phyloP scores from a whole-genome alignment of 805 yeast genomes.

The Hyphopichia homilentoma region DNA sequence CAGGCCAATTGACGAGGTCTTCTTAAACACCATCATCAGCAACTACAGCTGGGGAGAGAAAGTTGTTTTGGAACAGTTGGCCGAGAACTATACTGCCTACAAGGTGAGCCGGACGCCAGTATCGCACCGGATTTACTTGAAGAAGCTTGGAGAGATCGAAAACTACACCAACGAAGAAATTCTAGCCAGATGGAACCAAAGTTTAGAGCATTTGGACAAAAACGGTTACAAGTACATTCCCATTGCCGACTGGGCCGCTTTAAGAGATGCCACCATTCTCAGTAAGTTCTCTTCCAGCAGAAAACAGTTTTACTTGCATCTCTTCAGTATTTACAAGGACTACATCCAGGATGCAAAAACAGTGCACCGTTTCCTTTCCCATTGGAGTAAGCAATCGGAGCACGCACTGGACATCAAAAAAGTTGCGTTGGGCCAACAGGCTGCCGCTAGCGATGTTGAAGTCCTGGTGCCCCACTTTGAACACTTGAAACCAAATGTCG shows the following conservation, averaged over 20 bases:
- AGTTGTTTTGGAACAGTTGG: constrained; percentile 59
- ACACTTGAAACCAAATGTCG: constrained; percentile 23
- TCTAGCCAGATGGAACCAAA: constrained; percentile 51
- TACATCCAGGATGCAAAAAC: constrained; percentile 37
- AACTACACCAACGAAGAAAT: constrained; percentile 50
- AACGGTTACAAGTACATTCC: constrained; percentile 63
- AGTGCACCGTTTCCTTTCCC: constrained; percentile 23
- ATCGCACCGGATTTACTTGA: constrained; percentile 67
- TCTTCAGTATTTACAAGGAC: constrained; percentile 47
- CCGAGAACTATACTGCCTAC: constrained; percentile 56
- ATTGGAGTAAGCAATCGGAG: constrained; percentile 27
- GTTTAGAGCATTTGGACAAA: constrained; percentile 45
- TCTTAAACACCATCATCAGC: constrained; percentile 70
- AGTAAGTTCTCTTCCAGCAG: constrained; percentile 43
- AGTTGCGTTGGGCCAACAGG: constrained; percentile 11
- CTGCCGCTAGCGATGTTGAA: constrained; percentile 12
- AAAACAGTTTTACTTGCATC: constrained; percentile 49
- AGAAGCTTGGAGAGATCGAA: constrained; percentile 65
- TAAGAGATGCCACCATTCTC: constrained; percentile 69
- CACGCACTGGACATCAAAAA: constrained; percentile 17
- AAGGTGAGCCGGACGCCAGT: constrained; percentile 61
- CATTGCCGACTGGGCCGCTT: constrained; percentile 80
- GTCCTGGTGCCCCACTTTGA: constrained; percentile 20
- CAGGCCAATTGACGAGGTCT: constrained; percentile 71
- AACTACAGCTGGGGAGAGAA: constrained; percentile 67